Percentiles rank a stretch among this genome's conserved stretches.
Conservation (phyloP, 805 yeast species). For the Hanseniaspora mollemarum region DNA sequence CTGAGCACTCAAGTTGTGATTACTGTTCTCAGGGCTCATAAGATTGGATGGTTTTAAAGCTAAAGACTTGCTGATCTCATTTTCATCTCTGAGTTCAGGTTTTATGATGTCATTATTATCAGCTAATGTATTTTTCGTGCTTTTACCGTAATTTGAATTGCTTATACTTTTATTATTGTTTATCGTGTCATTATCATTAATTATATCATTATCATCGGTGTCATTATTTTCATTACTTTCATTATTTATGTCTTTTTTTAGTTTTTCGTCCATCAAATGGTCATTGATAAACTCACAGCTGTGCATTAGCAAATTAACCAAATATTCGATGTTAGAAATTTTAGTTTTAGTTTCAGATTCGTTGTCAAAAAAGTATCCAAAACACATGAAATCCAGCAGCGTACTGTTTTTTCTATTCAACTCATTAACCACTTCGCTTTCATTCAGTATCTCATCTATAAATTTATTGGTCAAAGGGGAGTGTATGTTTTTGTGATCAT, state of each 20-base stretch:
- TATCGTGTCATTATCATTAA: constrained; percentile 14
- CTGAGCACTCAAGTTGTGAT: not conserved
- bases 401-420: constrained; percentile 32
- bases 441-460: constrained; percentile 31
- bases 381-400: constrained; percentile 40
- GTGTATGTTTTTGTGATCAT: not conserved
- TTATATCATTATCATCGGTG: constrained; percentile 6
- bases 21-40: not conserved
- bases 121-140: not conserved
- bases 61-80: not conserved
- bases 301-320: constrained; percentile 25
- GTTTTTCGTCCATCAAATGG: not conserved
- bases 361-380: constrained; percentile 31
- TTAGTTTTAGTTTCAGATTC: constrained; percentile 16
- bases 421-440: constrained; percentile 31
- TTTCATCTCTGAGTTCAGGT: not conserved
- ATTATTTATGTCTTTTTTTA: not conserved
- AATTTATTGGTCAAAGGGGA: constrained; percentile 21
- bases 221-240: not conserved
- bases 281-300: constrained; percentile 23
- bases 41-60: constrained; percentile 6
- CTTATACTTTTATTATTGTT: not conserved
- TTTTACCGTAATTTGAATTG: not conserved
- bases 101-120: constrained; percentile 10
- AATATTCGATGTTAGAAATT: constrained; percentile 26